Conservation (phyloP, 352 stramenopile species). For the Phytophthora lateralis region DNA sequence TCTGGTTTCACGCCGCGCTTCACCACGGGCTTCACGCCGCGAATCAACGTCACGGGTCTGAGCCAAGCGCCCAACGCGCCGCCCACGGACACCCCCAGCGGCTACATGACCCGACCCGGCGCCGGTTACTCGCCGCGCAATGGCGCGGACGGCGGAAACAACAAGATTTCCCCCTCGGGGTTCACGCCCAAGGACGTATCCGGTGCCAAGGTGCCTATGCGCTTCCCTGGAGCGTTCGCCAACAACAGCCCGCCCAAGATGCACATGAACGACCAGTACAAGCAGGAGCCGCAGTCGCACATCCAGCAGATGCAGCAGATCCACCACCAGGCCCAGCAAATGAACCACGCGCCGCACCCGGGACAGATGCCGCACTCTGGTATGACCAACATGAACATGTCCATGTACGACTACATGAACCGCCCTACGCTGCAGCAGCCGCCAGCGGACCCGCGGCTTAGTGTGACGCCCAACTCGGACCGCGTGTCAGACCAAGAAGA, state of each 20-base stretch:
- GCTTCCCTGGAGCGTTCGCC: slow-evolving; percentile 64
- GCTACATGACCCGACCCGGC: slow-evolving; percentile 41
- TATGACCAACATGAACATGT: slow-evolving; percentile 79
- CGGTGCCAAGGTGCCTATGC: slow-evolving; percentile 76
- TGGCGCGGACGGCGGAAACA: slow-evolving; percentile 41
- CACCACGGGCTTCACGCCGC: slow-evolving; percentile 77
- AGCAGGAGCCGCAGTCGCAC: slow-evolving; percentile 50
- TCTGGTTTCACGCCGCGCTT: slow-evolving; percentile 85
- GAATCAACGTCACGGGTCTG: slow-evolving; percentile 63
- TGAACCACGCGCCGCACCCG: slow-evolving; percentile 47
- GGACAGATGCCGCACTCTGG: slow-evolving; percentile 46
- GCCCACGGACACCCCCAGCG: slow-evolving; percentile 50
- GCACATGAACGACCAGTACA: slow-evolving; percentile 47
- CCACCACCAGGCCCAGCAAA: slow-evolving; percentile 57
- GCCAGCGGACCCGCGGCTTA: slow-evolving; percentile 41
- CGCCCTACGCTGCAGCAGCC: slow-evolving; percentile 60
- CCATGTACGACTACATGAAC: slow-evolving; percentile 88
- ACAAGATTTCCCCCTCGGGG: slow-evolving; percentile 81
- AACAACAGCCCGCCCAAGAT: slow-evolving; percentile 68
- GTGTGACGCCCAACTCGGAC: slow-evolving; percentile 71
- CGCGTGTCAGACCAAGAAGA: slow-evolving; percentile 76
- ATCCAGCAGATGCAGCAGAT: slow-evolving; percentile 55
- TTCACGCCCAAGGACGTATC: slow-evolving; percentile 83
- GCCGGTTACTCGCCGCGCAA: slow-evolving; percentile 65
- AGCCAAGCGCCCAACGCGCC: slow-evolving; percentile 40